Percentiles rank a stretch among this genome's conserved stretches.
These are phyloP conservation scores for Aspergillus felis DNA, from an alignment of 2,329 filamentous ascomycete species.

Conservation along the genomic window DNA sequence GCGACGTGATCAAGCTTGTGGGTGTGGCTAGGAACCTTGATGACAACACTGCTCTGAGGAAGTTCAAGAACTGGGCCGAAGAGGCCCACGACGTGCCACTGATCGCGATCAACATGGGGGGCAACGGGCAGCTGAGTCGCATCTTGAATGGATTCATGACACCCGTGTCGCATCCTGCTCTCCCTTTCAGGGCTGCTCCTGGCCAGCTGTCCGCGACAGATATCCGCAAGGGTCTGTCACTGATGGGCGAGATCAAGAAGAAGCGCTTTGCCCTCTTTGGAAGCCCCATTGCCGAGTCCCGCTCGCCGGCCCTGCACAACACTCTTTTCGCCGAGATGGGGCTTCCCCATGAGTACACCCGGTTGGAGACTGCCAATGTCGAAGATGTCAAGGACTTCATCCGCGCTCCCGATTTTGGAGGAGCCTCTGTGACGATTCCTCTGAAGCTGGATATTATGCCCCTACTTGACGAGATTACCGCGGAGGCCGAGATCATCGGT, in stretches of 20 bases:
- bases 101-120: conserved; percentile 95
- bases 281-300: conserved; percentile 73
- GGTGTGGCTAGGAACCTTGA: conserved; percentile 71
- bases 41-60: conserved; percentile 80
- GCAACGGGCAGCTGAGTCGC: conserved; percentile 79
- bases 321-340: conserved; percentile 71
- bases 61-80: conserved; percentile 75
- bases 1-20: conserved; percentile 91
- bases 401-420: conserved; percentile 71
- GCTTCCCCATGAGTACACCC: conserved; percentile 76
- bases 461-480: conserved; percentile 73
- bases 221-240: conserved; percentile 71
- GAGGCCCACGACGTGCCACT: conserved; percentile 73
- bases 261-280: conserved; percentile 86
- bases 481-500: conserved; percentile 76
- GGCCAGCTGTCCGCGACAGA: conserved; percentile 89
- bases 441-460: conserved; percentile 85
- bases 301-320: conserved; percentile 88
- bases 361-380: conserved; percentile 68
- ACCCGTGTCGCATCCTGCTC: conserved; percentile 80
- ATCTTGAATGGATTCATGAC: conserved; percentile 92
- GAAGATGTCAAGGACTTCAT: conserved; percentile 63
- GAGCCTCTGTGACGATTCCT: conserved; percentile 92
- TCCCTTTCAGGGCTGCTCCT: conserved; percentile 92
- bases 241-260: conserved; percentile 73